phyloP scores from a whole-genome alignment of 2,329 filamentous ascomycete genomes.

The Trichoderma sp. region DNA sequence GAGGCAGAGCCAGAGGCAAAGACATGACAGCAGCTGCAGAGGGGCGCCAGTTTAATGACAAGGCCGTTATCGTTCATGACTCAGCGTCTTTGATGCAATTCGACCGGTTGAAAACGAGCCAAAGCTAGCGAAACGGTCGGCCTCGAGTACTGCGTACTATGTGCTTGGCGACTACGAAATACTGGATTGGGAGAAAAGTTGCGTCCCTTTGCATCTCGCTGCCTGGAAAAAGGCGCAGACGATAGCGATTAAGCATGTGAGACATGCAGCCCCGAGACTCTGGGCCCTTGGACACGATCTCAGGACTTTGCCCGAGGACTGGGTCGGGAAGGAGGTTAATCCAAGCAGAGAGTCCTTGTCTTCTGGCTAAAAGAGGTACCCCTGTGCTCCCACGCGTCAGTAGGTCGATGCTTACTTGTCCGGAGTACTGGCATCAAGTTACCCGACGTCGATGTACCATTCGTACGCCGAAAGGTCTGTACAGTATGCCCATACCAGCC shows the following conservation, averaged over 20 bases:
- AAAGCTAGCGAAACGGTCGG: conserved; percentile 3
- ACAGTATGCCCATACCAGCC: not conserved
- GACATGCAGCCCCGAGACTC: not conserved
- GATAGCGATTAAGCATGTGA: not conserved
- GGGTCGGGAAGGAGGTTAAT: conserved; percentile 2
- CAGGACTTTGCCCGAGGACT: conserved; percentile 1
- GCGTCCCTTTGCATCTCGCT: not conserved
- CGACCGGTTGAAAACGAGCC: not conserved
- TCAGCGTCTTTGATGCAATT: not conserved
- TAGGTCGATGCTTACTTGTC: not conserved
- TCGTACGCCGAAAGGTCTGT: not conserved
- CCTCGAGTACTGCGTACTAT: not conserved
- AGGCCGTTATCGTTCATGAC: not conserved
- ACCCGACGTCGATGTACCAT: not conserved
- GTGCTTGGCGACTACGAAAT: not conserved
- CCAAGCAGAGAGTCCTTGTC: not conserved
- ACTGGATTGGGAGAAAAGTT: not conserved
- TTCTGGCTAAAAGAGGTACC: conserved; percentile 3
- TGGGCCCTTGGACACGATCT: not conserved
- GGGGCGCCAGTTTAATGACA: not conserved
- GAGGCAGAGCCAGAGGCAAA: not conserved
- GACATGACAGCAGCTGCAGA: not conserved
- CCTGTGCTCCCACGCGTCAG: not conserved
- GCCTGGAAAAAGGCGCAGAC: not conserved
- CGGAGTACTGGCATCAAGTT: not conserved